Conservation (phyloP, 2,329 filamentous ascomycete genomes). For the Colletotrichum horii region DNA sequence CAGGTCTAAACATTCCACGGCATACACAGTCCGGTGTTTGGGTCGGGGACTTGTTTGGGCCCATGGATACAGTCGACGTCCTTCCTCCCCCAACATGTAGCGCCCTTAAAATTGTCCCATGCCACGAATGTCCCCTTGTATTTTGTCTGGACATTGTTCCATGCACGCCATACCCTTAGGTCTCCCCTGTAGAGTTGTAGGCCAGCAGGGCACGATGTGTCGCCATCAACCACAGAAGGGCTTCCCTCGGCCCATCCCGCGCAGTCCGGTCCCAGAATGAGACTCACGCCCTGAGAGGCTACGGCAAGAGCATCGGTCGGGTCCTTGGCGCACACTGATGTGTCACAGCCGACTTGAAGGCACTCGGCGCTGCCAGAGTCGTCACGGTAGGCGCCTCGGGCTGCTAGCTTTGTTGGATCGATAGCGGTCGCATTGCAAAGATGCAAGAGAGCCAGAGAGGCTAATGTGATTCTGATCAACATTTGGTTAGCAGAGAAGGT, state of each 20-base stretch:
- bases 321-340: background rate
- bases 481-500: background rate
- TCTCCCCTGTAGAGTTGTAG: background rate
- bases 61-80: background rate
- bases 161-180: background rate
- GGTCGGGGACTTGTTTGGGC: background rate
- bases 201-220: background rate
- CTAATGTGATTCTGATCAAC: background rate
- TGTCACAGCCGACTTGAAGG: background rate
- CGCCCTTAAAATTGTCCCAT: constrained; percentile 2
- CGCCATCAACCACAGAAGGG: background rate
- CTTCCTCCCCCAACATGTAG: background rate
- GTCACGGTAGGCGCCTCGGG: background rate
- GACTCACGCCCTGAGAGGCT: background rate
- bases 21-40: background rate
- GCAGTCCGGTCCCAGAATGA: background rate
- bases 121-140: background rate
- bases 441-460: background rate
- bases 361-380: background rate
- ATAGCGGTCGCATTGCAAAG: background rate
- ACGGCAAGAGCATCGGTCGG: background rate
- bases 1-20: too few species aligned
- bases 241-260: background rate
- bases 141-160: background rate
- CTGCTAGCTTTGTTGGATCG: background rate